Conservation (phyloP, 176 grass and related monocot species). For the Cocos nucifera region DNA sequence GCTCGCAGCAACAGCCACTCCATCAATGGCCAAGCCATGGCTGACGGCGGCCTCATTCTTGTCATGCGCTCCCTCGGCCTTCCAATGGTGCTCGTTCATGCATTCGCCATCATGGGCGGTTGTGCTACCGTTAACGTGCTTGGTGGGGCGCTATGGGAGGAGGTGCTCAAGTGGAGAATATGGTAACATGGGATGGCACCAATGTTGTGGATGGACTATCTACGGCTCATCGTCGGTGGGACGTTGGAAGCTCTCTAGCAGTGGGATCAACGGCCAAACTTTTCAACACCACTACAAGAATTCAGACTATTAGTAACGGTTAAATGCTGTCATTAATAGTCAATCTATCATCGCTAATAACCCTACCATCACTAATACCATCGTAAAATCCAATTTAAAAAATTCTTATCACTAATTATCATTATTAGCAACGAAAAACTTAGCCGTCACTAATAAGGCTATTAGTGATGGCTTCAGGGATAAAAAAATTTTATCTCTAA, state of each 20-base stretch:
- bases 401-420: too few relatives aligned
- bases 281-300: too few relatives aligned
- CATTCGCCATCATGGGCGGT: not conserved
- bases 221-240: constrained; percentile 76
- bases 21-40: too few relatives aligned
- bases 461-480: too few relatives aligned
- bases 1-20: constrained; percentile 93
- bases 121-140: constrained; percentile 41
- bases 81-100: constrained; percentile 17
- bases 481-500: too few relatives aligned
- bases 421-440: too few relatives aligned
- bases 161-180: constrained; percentile 73
- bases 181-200: constrained; percentile 47
- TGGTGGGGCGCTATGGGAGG: constrained; percentile 78
- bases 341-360: too few relatives aligned
- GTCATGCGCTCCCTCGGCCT: constrained; percentile 66
- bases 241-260: constrained; percentile 88
- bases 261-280: constrained; percentile 77
- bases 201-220: constrained; percentile 84
- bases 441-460: too few relatives aligned
- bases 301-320: too few relatives aligned
- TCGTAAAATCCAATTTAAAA: too few relatives aligned
- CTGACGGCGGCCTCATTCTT: constrained; percentile 60
- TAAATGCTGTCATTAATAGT: too few relatives aligned
- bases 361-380: too few relatives aligned